These are phyloP conservation scores for Verticillium tricorpus DNA, from an alignment of 2,329 filamentous ascomycete genomes.

Conservation along the genomic window DNA sequence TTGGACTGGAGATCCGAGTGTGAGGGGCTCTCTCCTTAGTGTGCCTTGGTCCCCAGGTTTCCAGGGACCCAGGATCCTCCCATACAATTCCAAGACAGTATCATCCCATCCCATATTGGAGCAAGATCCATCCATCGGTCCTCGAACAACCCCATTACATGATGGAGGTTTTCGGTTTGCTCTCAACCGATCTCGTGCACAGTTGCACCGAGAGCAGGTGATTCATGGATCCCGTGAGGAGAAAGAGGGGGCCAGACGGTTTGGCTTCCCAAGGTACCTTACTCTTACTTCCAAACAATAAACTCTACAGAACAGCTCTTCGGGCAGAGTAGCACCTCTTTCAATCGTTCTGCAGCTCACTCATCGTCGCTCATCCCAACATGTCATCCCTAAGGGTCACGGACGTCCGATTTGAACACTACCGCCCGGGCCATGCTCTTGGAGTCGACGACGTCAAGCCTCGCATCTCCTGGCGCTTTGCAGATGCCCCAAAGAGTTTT, in stretches of 20 bases:
- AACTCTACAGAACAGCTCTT: background rate
- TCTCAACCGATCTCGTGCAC: background rate
- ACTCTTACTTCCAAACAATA: background rate
- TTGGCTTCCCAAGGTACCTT: too few species aligned
- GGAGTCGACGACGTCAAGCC: conserved; percentile 38
- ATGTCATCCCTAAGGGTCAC: background rate
- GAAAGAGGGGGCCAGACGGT: background rate
- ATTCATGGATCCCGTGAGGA: background rate
- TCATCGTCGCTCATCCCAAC: background rate
- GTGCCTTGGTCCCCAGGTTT: too few species aligned
- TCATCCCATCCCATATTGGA: background rate
- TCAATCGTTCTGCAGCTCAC: background rate
- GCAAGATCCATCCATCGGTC: background rate
- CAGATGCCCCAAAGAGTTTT: conserved; percentile 31
- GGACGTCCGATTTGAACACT: conserved; percentile 30
- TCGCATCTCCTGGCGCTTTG: conserved; percentile 41
- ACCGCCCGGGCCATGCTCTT: conserved; percentile 24
- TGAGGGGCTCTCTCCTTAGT: too few species aligned
- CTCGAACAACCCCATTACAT: background rate
- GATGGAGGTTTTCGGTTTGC: background rate
- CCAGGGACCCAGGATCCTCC: background rate
- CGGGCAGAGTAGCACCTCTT: background rate
- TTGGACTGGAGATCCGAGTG: too few species aligned
- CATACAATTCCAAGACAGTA: background rate
- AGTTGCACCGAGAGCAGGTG: background rate